Conservation (phyloP, 805 yeast species). For the Candida namnaoensis region DNA sequence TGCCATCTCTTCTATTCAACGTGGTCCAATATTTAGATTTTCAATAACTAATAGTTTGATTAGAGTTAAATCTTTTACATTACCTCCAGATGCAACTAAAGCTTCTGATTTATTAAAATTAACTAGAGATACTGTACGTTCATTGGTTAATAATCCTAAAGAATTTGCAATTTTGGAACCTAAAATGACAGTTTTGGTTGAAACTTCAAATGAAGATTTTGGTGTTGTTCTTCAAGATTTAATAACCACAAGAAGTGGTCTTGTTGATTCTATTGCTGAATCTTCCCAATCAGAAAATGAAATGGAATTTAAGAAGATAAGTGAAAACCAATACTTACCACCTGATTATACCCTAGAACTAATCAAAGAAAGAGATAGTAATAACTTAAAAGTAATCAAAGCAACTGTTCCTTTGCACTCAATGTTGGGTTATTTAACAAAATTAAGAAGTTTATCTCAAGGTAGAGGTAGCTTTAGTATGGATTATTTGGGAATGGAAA, state of each 20-base stretch:
- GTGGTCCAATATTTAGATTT: slow-evolving; percentile 46
- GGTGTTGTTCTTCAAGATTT: slow-evolving; percentile 85
- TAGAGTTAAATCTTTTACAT: slow-evolving; percentile 34
- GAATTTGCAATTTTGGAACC: slow-evolving; percentile 72
- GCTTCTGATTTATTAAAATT: slow-evolving; percentile 32
- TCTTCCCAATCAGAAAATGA: slow-evolving; percentile 30
- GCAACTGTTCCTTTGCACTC: slow-evolving; percentile 82
- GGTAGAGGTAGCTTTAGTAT: slow-evolving; percentile 83
- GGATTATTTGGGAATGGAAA: slow-evolving; percentile 68
- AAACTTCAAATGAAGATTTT: slow-evolving; percentile 59
- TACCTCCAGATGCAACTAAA: slow-evolving; percentile 41
- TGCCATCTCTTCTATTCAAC: slow-evolving; percentile 48
- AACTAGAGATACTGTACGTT: slow-evolving; percentile 35
- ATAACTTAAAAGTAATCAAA: slow-evolving; percentile 27
- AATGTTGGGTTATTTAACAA: slow-evolving; percentile 83
- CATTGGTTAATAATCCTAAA: slow-evolving; percentile 22
- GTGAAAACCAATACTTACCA: slow-evolving; percentile 63
- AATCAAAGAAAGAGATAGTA: slow-evolving; percentile 10
- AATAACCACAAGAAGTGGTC: slow-evolving; percentile 69
- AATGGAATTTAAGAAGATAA: slow-evolving; percentile 43
- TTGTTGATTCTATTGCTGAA: slow-evolving; percentile 64
- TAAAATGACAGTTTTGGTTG: slow-evolving; percentile 67
- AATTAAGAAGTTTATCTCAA: slow-evolving; percentile 74
- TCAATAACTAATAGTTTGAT: slow-evolving; percentile 57
- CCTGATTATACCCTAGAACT: slow-evolving; percentile 55